Conservation (phyloP, 1,284 basidiomycete genomes). For the Cystobasidium sp. region DNA sequence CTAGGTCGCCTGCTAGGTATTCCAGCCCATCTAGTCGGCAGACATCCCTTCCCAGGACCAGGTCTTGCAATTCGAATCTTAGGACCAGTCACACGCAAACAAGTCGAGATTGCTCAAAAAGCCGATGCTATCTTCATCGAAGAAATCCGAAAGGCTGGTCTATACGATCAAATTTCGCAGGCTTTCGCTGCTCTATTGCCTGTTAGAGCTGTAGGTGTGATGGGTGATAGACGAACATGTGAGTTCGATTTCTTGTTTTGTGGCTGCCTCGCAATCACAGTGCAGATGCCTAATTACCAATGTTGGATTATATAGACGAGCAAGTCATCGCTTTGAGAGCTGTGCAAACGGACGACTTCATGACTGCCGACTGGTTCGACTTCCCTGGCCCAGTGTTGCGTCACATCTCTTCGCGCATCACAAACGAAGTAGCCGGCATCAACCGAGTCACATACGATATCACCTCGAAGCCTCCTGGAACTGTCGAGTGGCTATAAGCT, state of each 20-base stretch:
- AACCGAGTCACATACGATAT: constrained; percentile 75
- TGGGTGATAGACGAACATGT: constrained; percentile 96
- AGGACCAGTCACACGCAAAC: constrained; percentile 88
- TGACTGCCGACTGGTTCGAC: constrained; percentile 97
- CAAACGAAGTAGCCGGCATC: constrained; percentile 93
- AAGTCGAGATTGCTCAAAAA: constrained; percentile 91
- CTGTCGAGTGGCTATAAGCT: constrained; percentile 48
- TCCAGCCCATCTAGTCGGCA: constrained; percentile 87
- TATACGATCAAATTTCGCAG: constrained; percentile 95
- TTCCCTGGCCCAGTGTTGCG: constrained; percentile 92
- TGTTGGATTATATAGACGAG: not conserved
- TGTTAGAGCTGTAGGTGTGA: constrained; percentile 94
- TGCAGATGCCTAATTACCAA: not conserved
- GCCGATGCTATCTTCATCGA: constrained; percentile 98
- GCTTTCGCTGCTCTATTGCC: constrained; percentile 97
- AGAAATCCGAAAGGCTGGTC: constrained; percentile 87
- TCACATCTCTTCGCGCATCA: constrained; percentile 93
- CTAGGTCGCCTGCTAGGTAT: constrained; percentile 89
- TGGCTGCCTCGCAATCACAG: not conserved
- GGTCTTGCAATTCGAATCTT: constrained; percentile 99
- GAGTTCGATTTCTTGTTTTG: constrained; percentile 63
- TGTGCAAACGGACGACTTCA: constrained; percentile 92
- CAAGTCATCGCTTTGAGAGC: constrained; percentile 86
- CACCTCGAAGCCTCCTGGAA: constrained; percentile 93
- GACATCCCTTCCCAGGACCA: constrained; percentile 99